Evolutionary conservation across 139 green algal genomes (phyloP).

Genomic region (Chlorella sp.): DNA sequence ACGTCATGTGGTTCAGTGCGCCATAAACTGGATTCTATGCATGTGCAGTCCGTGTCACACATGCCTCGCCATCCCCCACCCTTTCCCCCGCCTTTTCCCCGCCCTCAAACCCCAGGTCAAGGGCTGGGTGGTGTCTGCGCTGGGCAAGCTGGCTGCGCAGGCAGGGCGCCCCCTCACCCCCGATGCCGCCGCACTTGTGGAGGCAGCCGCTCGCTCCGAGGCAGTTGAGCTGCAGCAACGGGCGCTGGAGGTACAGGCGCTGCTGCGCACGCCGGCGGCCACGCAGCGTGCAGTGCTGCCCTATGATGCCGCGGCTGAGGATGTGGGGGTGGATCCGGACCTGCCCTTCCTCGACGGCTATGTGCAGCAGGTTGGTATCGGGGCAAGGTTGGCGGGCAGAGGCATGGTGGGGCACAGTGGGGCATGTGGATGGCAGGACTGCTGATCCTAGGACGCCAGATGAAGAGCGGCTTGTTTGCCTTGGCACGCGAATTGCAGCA

Average conservation of each 20-base stretch:
- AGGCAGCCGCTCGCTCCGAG: conserved; percentile 43
- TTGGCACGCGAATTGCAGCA: no score
- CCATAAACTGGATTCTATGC: neutral
- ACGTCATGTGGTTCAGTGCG: neutral
- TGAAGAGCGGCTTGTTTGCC: no score
- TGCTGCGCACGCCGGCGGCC: conserved; percentile 52
- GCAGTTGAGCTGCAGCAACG: conserved; percentile 89
- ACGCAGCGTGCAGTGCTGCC: conserved; percentile 68
- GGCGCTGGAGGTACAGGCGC: conserved; percentile 83
- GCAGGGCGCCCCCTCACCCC: conserved; percentile 33
- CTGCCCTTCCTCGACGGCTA: conserved; percentile 75
- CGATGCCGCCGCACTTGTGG: conserved; percentile 60
- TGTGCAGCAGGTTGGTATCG: conserved; percentile 50
- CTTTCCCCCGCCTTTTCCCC: neutral
- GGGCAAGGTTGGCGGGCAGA: no score
- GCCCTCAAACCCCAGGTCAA: conserved; percentile 26
- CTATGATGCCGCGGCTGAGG: conserved; percentile 72
- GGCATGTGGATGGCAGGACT: no score
- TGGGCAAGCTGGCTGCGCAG: conserved; percentile 78
- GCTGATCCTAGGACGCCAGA: no score
- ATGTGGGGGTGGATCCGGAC: conserved; percentile 66
- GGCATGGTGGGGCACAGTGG: no score
- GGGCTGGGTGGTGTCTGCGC: conserved; percentile 69
- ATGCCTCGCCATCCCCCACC: neutral
- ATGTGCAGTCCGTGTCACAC: no score